Evolutionary conservation across 2,329 filamentous ascomycete species (phyloP).

Genomic region (Epichloe sibirici): DNA sequence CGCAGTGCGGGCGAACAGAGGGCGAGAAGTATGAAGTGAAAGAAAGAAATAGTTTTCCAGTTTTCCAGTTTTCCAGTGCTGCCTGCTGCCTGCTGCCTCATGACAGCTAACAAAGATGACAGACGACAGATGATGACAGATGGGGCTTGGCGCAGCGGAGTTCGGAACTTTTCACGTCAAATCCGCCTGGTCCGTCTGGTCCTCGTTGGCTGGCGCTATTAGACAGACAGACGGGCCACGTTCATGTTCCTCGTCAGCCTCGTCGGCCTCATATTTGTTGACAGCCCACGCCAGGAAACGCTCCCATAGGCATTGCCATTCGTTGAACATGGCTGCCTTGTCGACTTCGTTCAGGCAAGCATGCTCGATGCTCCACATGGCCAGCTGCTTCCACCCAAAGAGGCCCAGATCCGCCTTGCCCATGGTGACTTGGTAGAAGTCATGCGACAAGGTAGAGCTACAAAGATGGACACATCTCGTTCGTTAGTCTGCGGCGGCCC

Average conservation of each 20-base stretch:
- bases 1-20: too few relatives aligned
- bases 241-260: constrained; percentile 2
- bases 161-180: too few relatives aligned
- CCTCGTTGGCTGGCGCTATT: too few relatives aligned
- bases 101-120: too few relatives aligned
- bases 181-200: too few relatives aligned
- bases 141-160: too few relatives aligned
- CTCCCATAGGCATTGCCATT: constrained; percentile 46
- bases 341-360: constrained; percentile 38
- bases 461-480: not conserved
- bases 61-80: too few relatives aligned
- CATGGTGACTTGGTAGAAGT: constrained; percentile 67
- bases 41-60: too few relatives aligned
- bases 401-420: constrained; percentile 55
- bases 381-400: constrained; percentile 58
- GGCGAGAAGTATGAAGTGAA: too few relatives aligned
- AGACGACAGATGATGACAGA: too few relatives aligned
- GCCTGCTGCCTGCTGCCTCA: too few relatives aligned
- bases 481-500: not conserved
- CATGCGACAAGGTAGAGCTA: constrained; percentile 59
- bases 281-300: constrained; percentile 44
- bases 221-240: not conserved
- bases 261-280: constrained; percentile 21
- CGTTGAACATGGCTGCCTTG: constrained; percentile 19
- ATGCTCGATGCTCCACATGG: constrained; percentile 50